Conservation (phyloP, 2,329 filamentous ascomycete genomes). For the Talaromyces sp. region DNA sequence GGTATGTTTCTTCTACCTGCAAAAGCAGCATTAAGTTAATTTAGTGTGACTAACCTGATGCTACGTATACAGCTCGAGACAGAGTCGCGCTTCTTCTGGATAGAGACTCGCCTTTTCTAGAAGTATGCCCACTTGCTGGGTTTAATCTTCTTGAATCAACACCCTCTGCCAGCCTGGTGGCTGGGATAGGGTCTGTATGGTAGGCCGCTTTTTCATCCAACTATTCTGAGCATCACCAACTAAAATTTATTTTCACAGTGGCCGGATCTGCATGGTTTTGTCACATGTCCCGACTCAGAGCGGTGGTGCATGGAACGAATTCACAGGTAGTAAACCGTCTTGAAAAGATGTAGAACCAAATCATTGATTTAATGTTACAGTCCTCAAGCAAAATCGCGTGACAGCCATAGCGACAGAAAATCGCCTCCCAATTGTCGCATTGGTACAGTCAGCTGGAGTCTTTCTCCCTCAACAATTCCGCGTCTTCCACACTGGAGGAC, state of each 20-base stretch:
- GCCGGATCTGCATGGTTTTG: constrained; percentile 31
- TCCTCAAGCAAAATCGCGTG: constrained; percentile 32
- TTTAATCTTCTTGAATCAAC: constrained; percentile 29
- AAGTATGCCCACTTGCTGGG: constrained; percentile 34
- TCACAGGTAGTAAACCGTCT: too few species aligned
- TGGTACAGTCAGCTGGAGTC: constrained; percentile 39
- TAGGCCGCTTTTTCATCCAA: too few species aligned
- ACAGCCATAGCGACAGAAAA: constrained; percentile 36
- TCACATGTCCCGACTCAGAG: constrained; percentile 39
- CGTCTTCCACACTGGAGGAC: constrained; percentile 40
- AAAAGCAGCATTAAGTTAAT: too few species aligned
- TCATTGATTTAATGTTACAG: too few species aligned
- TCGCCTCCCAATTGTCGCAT: constrained; percentile 32
- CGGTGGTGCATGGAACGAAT: constrained; percentile 40
- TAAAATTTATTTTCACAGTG: too few species aligned
- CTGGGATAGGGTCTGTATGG: constrained; percentile 32
- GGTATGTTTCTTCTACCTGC: constrained; percentile 16
- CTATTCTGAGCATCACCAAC: too few species aligned
- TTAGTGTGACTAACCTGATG: too few species aligned
- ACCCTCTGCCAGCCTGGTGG: constrained; percentile 31
- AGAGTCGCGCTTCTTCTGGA: constrained; percentile 33
- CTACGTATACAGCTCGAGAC: constrained; percentile 28
- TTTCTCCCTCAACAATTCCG: constrained; percentile 41
- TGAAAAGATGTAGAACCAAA: too few species aligned
- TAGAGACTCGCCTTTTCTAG: constrained; percentile 34